These are phyloP conservation scores for Amauroascus verrucosus DNA, from an alignment of 2,329 filamentous ascomycete species.

Conservation along the genomic window DNA sequence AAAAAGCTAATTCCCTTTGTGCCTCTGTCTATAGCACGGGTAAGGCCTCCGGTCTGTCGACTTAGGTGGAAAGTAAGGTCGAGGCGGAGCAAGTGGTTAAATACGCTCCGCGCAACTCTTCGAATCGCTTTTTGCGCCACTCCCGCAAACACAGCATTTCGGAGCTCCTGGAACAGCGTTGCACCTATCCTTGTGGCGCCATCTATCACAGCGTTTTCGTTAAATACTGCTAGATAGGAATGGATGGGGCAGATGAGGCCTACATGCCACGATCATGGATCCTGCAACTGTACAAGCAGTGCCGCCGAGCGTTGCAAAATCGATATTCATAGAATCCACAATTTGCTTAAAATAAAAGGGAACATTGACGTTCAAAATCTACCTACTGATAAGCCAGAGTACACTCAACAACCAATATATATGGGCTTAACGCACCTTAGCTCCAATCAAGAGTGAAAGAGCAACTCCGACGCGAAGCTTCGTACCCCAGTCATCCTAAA, in stretches of 20 bases:
- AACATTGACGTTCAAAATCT: constrained; percentile 87
- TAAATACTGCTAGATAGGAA: not conserved
- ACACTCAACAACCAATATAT: not conserved
- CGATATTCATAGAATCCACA: constrained; percentile 94
- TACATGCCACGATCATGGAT: constrained; percentile 80
- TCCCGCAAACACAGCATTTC: constrained; percentile 92
- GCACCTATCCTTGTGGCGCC: constrained; percentile 80
- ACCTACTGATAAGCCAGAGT: constrained; percentile 18
- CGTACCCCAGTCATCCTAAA: constrained; percentile 60
- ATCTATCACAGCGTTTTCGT: constrained; percentile 38
- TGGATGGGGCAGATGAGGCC: constrained; percentile 20
- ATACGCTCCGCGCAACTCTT: constrained; percentile 81
- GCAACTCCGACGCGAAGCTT: constrained; percentile 77
- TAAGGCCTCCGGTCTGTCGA: constrained; percentile 89
- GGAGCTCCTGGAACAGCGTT: constrained; percentile 80
- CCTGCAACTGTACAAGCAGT: constrained; percentile 83
- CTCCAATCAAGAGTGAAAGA: constrained; percentile 71
- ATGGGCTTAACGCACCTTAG: constrained; percentile 53
- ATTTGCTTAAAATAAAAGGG: constrained; percentile 99
- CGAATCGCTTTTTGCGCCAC: constrained; percentile 96
- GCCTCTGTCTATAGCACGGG: constrained; percentile 85
- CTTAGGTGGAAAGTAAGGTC: constrained; percentile 90
- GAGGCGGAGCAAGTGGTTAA: constrained; percentile 75
- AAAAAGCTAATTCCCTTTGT: constrained; percentile 98
- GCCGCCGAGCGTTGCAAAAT: constrained; percentile 74